Percentiles rank a stretch among this genome's conserved stretches.
Evolutionary conservation across 192 early-diverging fungal genomes (phyloP).

Genomic region (Podila epigama): DNA sequence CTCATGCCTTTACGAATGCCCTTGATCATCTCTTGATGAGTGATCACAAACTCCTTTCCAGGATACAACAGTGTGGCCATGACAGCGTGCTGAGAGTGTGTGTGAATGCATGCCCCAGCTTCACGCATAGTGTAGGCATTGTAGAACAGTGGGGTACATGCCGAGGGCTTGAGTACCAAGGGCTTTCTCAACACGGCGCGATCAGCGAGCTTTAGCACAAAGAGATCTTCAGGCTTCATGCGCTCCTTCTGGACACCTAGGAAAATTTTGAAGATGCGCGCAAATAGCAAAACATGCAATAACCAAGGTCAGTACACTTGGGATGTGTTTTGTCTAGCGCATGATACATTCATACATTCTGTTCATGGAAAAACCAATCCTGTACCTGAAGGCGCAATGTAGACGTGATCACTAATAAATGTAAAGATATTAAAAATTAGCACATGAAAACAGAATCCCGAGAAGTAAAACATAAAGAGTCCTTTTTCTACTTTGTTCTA

Average conservation of each 20-base stretch:
- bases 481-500: not conserved
- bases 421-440: not conserved
- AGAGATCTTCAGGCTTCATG: conserved; percentile 84
- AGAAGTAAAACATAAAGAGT: not conserved
- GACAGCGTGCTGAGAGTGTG: conserved; percentile 95
- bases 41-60: conserved; percentile 82
- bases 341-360: not conserved
- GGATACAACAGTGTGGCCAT: conserved; percentile 87
- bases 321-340: no score
- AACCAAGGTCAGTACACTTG: no score
- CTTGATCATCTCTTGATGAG: conserved; percentile 99
- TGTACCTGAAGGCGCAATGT: conserved; percentile 82
- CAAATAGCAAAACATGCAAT: conserved; percentile 7
- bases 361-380: not conserved
- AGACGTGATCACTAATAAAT: conserved; percentile 67
- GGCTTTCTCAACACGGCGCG: conserved; percentile 75
- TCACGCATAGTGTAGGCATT: conserved; percentile 87
- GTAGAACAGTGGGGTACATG: conserved; percentile 95
- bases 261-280: not conserved
- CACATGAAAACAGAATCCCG: not conserved
- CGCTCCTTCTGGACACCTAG: conserved; percentile 96
- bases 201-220: conserved; percentile 73
- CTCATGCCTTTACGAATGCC: conserved; percentile 84
- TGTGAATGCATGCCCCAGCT: conserved; percentile 94
- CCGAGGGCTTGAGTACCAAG: conserved; percentile 78